Evolutionary conservation across 164 flowering plant species (phyloP).

Genomic region (Malania oleifera): DNA sequence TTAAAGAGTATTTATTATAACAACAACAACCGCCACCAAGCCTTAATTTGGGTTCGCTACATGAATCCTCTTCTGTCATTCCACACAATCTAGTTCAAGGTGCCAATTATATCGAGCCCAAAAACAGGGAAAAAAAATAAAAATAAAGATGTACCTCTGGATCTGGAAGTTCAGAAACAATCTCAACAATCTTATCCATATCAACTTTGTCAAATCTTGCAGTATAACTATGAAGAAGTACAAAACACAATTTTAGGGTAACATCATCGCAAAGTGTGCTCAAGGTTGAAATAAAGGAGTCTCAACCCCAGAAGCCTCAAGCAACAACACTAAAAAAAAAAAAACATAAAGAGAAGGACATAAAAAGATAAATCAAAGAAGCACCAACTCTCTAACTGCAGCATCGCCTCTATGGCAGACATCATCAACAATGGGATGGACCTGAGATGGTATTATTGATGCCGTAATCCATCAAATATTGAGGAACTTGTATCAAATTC

Average conservation of each 20-base stretch:
- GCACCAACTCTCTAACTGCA: constrained; percentile 6
- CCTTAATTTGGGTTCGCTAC: no score
- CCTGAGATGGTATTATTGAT: background rate
- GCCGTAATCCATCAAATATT: background rate
- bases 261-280: background rate
- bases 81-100: no score
- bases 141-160: background rate
- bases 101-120: no score
- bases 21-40: no score
- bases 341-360: no score
- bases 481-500: background rate
- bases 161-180: constrained; percentile 3
- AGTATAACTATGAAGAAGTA: background rate
- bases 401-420: constrained; percentile 5
- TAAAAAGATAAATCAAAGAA: background rate
- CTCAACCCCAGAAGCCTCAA: background rate
- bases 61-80: no score
- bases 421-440: constrained; percentile 9
- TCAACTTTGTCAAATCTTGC: constrained; percentile 1
- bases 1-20: no score
- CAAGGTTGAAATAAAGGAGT: no score
- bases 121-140: no score
- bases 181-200: background rate
- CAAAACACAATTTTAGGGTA: background rate
- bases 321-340: no score